Evolutionary conservation across 164 flowering plant species (phyloP).

Genomic region (Annona cherimola): DNA sequence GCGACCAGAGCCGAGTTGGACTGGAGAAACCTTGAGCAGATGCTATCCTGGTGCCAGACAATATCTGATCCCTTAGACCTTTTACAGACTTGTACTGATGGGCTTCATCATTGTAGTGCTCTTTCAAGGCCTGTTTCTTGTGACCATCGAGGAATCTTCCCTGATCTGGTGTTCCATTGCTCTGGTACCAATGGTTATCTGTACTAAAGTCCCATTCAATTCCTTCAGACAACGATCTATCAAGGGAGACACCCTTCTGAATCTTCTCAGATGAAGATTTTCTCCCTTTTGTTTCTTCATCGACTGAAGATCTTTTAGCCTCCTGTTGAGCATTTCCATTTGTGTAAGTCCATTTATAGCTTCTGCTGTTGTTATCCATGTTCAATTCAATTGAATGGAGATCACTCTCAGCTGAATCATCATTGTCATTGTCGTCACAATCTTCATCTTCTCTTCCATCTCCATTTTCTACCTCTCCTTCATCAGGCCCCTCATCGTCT

Average conservation of each 20-base stretch:
- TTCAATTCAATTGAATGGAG: constrained; percentile 75
- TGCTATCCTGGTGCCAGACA: constrained; percentile 43
- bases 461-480: constrained; percentile 29
- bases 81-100: constrained; percentile 44
- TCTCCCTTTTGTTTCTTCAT: constrained; percentile 38
- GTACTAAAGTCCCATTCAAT: constrained; percentile 48
- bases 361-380: constrained; percentile 44
- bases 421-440: constrained; percentile 30
- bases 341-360: constrained; percentile 44
- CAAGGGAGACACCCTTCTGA: constrained; percentile 41
- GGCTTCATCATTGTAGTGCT: constrained; percentile 22
- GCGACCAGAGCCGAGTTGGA: constrained; percentile 44
- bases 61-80: constrained; percentile 47
- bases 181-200: constrained; percentile 30
- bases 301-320: constrained; percentile 24
- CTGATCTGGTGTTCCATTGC: constrained; percentile 6
- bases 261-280: constrained; percentile 44
- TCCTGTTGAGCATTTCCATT: constrained; percentile 25
- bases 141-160: constrained; percentile 13
- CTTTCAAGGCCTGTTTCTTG: constrained; percentile 3
- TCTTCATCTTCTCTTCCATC: constrained; percentile 30
- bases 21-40: constrained; percentile 35
- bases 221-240: constrained; percentile 59
- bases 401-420: constrained; percentile 63
- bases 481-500: constrained; percentile 26